Conservation (phyloP, 2,329 filamentous ascomycete species). For the Penicillium crustosum region DNA sequence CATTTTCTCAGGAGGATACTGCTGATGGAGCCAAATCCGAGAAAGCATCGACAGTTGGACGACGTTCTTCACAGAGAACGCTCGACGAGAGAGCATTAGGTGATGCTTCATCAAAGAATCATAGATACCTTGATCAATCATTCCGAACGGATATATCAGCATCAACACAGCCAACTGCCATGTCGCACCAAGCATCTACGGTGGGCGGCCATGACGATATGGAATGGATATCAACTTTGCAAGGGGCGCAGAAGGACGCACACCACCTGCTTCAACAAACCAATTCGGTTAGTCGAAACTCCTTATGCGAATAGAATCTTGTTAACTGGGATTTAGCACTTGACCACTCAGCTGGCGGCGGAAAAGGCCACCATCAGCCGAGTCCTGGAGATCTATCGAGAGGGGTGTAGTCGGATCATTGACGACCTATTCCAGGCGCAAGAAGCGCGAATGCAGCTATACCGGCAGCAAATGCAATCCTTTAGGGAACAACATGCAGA, state of each 20-base stretch:
- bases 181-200: neutral
- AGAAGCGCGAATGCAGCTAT: constrained; percentile 37
- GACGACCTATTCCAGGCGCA: constrained; percentile 45
- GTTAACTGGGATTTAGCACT: constrained; percentile 31
- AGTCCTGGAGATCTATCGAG: constrained; percentile 46
- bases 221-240: constrained; percentile 23
- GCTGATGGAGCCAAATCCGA: neutral
- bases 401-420: constrained; percentile 46
- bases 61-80: constrained; percentile 6
- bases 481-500: constrained; percentile 31
- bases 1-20: neutral
- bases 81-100: constrained; percentile 3
- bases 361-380: constrained; percentile 47
- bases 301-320: neutral
- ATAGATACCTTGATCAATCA: neutral
- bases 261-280: constrained; percentile 30
- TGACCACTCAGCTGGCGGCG: constrained; percentile 49
- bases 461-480: constrained; percentile 29
- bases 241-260: constrained; percentile 20
- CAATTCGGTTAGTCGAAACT: constrained; percentile 28
- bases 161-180: neutral
- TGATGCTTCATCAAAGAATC: neutral
- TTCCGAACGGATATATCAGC: neutral
- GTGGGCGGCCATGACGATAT: neutral
- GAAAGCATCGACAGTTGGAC: neutral